A percentile compares a stretch with the other conserved stretches of the same genome.
Evolutionary conservation across 768 basidiomycete species (phyloP).

Genomic region (Polyporus arcularius): DNA sequence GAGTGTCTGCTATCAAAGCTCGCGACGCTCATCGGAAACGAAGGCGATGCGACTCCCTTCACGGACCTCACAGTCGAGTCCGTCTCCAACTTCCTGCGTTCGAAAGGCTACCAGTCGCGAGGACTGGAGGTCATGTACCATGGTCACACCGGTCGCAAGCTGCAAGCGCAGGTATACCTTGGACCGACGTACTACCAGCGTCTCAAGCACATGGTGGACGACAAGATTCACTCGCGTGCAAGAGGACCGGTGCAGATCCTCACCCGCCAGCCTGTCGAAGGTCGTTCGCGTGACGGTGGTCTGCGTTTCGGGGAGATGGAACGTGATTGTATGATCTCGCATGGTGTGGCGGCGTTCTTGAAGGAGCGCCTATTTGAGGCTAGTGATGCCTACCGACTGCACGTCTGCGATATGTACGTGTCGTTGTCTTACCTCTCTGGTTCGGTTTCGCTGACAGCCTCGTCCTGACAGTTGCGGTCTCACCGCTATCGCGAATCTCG

Average conservation of each 20-base stretch:
- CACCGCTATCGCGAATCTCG: constrained; percentile 95
- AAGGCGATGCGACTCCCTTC: constrained; percentile 98
- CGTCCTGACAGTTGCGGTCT: constrained; percentile 73
- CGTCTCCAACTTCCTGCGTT: constrained; percentile 87
- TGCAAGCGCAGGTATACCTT: constrained; percentile 97
- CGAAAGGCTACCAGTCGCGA: constrained; percentile 94
- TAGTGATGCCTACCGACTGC: constrained; percentile 89
- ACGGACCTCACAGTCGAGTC: constrained; percentile 97
- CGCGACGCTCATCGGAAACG: constrained; percentile 92
- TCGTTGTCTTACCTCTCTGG: not conserved
- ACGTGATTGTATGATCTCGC: constrained; percentile 99
- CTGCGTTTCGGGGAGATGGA: constrained; percentile 99
- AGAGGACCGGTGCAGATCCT: constrained; percentile 97
- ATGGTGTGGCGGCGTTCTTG: constrained; percentile 96
- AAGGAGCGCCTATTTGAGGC: constrained; percentile 97
- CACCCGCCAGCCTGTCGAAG: constrained; percentile 97
- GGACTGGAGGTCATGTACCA: constrained; percentile 99
- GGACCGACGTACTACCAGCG: constrained; percentile 99
- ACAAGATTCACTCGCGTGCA: constrained; percentile 98
- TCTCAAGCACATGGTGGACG: constrained; percentile 99
- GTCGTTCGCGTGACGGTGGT: constrained; percentile 97
- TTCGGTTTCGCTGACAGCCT: constrained; percentile 15
- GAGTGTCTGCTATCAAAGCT: constrained; percentile 97
- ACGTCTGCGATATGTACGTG: constrained; percentile 94
- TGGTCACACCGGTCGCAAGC: constrained; percentile 96